phyloP scores from a whole-genome alignment of 164 flowering plant genomes.

The Kingdonia uniflora region DNA sequence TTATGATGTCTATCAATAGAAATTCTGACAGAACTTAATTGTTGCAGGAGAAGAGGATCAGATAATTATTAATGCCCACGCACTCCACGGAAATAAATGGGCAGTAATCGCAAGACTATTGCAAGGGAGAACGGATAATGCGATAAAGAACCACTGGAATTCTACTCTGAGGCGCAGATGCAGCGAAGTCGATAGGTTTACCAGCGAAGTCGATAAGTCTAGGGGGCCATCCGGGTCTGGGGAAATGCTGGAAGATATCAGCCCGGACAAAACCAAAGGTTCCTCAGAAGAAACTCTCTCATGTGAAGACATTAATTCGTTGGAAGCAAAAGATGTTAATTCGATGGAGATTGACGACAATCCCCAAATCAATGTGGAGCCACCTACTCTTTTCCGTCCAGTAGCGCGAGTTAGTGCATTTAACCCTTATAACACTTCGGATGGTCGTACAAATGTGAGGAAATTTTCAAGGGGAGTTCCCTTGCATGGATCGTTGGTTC shows the following conservation, averaged over 20 bases:
- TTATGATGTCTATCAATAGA: not conserved
- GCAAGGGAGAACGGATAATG: slow-evolving; percentile 87
- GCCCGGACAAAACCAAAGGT: slow-evolving; percentile 51
- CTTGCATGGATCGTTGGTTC: slow-evolving; percentile 28
- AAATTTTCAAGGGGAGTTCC: slow-evolving; percentile 21
- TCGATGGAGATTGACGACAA: slow-evolving; percentile 22
- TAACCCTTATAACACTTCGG: slow-evolving; percentile 31
- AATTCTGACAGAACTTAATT: slow-evolving; percentile 10
- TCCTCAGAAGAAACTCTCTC: slow-evolving; percentile 82
- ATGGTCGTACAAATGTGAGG: slow-evolving; percentile 19
- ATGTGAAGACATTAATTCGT: slow-evolving; percentile 36
- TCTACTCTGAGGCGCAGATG: slow-evolving; percentile 67
- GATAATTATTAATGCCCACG: slow-evolving; percentile 63
- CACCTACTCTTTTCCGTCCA: slow-evolving; percentile 52
- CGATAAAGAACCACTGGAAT: slow-evolving; percentile 95
- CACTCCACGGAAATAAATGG: slow-evolving; percentile 91
- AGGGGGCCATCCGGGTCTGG: slow-evolving; percentile 12
- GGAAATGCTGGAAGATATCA: slow-evolving; percentile 33
- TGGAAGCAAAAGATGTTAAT: slow-evolving; percentile 39
- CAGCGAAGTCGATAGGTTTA: slow-evolving; percentile 25
- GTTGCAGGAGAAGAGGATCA: slow-evolving; percentile 78
- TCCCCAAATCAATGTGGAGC: slow-evolving; percentile 11
- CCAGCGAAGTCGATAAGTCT: too few species aligned
- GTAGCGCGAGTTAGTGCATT: slow-evolving; percentile 71
- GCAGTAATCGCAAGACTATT: slow-evolving; percentile 71